Base-by-base conservation (phyloP, 495 filamentous ascomycete species). In the Talaromyces liani region DNA sequence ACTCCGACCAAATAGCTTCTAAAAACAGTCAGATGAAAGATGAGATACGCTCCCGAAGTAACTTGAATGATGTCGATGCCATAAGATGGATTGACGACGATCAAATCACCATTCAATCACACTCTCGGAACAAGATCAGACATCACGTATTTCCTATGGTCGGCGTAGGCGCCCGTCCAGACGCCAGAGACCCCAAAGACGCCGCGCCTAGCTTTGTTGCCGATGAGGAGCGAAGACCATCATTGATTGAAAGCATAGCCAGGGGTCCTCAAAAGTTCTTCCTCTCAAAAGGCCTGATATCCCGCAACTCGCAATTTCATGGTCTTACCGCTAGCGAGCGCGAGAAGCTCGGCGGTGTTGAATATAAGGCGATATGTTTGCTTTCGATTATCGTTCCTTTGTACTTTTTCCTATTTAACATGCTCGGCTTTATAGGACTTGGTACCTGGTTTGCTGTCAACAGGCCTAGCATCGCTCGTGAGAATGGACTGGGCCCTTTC, bases 361-460 rank as follows among this genome's bases (percentile, higher is more conserved):
- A 96, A 73, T 94, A 94, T 68, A 82, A 84, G 62, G 90, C 91
- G 10, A 80, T 94, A 14, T 84, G 79, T n/a, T 76, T 92, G 7
- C 78, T 97, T 25, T 79, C 85, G 1, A 77, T 87, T 58, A 71
- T 93, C 20, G 90, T 97, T 9, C 87, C 88, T 4, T 64, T 86
- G 8, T 97, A 97, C 73, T 91, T 87, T 63, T 64, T 90, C 18
- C 65, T 85, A 12, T 92, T 88, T 79, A 86, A 93, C 65, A 49
- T 90, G 14, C 70, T 93, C 14, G 91, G 90, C 0, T 82, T 82
- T 64, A 71, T 95, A 16, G 88, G 87, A 1, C 73, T 95, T 49
- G 92, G 88, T 0, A 83, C 83, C 25, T 97, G 87, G 79, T 78
- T 94, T 33, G 78, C 84, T 16, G 75, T 76, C 57, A 83, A 91